phyloP scores from a whole-genome alignment of 495 filamentous ascomycete genomes.

The Collariella sp. region DNA sequence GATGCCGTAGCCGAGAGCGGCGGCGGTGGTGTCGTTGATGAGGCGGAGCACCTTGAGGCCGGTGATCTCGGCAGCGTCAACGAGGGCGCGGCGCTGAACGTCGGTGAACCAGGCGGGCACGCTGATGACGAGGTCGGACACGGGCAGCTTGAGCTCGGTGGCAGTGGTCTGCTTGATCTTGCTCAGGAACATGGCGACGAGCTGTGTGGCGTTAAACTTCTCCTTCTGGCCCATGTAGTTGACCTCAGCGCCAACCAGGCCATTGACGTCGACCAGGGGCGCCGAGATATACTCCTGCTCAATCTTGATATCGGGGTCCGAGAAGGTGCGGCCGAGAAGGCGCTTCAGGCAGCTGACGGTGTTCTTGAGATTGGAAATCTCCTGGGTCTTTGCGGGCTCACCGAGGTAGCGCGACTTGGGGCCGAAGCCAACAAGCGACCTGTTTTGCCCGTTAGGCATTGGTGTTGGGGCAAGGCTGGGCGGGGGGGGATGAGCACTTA shows the following conservation, averaged over 20 bases:
- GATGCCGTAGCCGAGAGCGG: conserved; percentile 93
- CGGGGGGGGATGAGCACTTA: conserved; percentile 45
- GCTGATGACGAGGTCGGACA: conserved; percentile 91
- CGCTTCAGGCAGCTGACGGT: conserved; percentile 89
- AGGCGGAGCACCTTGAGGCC: conserved; percentile 86
- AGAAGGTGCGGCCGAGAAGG: conserved; percentile 73
- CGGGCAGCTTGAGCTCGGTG: conserved; percentile 80
- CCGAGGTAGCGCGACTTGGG: conserved; percentile 88
- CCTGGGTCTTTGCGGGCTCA: conserved; percentile 94
- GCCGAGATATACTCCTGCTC: conserved; percentile 91
- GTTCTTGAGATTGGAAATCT: conserved; percentile 99
- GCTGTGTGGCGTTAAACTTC: conserved; percentile 81
- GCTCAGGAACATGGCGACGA: conserved; percentile 89
- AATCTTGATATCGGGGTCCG: conserved; percentile 83
- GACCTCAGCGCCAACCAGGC: conserved; percentile 92
- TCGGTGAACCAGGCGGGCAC: conserved; percentile 98
- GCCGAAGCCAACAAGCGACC: conserved; percentile 89
- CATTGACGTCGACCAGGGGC: conserved; percentile 76
- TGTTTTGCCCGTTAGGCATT: conserved; percentile 30
- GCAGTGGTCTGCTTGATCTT: conserved; percentile 86
- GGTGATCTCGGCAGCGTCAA: conserved; percentile 92
- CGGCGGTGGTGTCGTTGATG: conserved; percentile 97
- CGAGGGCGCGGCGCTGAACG: conserved; percentile 73
- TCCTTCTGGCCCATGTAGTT: conserved; percentile 91
- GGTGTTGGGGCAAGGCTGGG: not conserved